Conservation (phyloP, 1,284 basidiomycete species). For the Puccinia triticina region DNA sequence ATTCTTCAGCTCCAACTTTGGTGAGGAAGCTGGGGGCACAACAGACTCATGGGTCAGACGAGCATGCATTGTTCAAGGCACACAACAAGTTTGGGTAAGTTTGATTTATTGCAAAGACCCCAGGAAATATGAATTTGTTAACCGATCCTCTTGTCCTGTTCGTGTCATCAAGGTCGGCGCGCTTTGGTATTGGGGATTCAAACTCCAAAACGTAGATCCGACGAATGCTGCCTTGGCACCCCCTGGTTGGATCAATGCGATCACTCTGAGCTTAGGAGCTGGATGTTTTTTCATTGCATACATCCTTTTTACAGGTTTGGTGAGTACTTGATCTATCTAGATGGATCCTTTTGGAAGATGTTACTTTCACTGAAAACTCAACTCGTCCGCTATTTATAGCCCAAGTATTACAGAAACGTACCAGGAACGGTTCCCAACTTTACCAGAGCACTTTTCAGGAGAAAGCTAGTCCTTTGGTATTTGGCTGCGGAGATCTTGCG, state of each 20-base stretch:
- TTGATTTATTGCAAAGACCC: background rate
- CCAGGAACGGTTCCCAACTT: constrained; percentile 91
- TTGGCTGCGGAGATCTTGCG: constrained; percentile 82
- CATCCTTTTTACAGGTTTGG: constrained; percentile 79
- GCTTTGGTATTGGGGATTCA: constrained; percentile 90
- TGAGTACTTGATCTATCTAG: constrained; percentile 67
- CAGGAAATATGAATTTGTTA: background rate
- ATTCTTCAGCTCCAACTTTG: constrained; percentile 92
- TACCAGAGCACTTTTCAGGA: constrained; percentile 78
- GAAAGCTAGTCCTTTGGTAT: constrained; percentile 84
- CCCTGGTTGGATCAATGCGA: constrained; percentile 66
- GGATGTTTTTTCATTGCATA: constrained; percentile 76
- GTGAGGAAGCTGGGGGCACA: constrained; percentile 89
- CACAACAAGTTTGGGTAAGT: constrained; percentile 49
- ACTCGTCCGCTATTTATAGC: constrained; percentile 14
- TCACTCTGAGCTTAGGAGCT: constrained; percentile 79
- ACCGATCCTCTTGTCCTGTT: background rate
- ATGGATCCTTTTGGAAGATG: background rate
- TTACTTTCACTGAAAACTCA: background rate
- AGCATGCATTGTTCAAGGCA: constrained; percentile 80
- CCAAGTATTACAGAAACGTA: constrained; percentile 81
- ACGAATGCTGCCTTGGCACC: constrained; percentile 66
- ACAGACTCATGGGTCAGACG: constrained; percentile 87
- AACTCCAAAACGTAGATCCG: constrained; percentile 67
- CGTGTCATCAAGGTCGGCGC: constrained; percentile 72